Conservation (phyloP, 2,329 filamentous ascomycete genomes). For the Clarireedia monteithiana region DNA sequence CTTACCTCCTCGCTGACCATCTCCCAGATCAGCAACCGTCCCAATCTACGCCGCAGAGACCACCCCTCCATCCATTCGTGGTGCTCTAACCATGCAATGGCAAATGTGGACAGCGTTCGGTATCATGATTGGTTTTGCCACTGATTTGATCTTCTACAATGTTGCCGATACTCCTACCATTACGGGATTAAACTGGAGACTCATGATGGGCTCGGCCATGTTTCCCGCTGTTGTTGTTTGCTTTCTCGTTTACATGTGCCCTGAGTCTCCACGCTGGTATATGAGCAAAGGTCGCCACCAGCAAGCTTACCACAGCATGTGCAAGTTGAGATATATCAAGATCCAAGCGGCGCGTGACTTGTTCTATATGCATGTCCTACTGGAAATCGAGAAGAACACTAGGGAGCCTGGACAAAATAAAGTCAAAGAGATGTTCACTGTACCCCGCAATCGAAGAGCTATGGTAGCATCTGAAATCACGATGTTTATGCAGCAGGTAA, state of each 20-base stretch:
- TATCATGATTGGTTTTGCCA: conserved; percentile 23
- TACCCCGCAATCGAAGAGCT: conserved; percentile 51
- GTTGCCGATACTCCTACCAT: conserved; percentile 50
- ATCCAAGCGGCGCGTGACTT: conserved; percentile 55
- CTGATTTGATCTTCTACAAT: conserved; percentile 39
- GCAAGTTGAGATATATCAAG: conserved; percentile 47
- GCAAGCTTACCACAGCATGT: conserved; percentile 49
- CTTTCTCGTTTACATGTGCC: conserved; percentile 49
- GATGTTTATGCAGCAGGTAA: conserved; percentile 39
- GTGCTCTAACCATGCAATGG: conserved; percentile 48
- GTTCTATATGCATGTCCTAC: conserved; percentile 50
- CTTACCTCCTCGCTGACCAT: not conserved
- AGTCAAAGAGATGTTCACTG: conserved; percentile 48
- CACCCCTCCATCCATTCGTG: conserved; percentile 39
- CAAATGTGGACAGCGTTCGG: conserved; percentile 48
- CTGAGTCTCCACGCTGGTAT: conserved; percentile 58
- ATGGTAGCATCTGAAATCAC: conserved; percentile 59
- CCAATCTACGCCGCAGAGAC: conserved; percentile 49
- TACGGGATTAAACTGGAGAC: conserved; percentile 55
- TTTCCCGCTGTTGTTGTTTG: conserved; percentile 56
- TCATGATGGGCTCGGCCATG: conserved; percentile 57
- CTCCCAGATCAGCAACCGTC: conserved; percentile 33
- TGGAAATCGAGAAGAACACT: conserved; percentile 36
- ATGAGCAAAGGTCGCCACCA: conserved; percentile 51
- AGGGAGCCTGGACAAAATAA: conserved; percentile 38